These are phyloP conservation scores for Fusarium chlamydosporum DNA, from an alignment of 2,329 filamentous ascomycete genomes.

Conservation along the genomic window DNA sequence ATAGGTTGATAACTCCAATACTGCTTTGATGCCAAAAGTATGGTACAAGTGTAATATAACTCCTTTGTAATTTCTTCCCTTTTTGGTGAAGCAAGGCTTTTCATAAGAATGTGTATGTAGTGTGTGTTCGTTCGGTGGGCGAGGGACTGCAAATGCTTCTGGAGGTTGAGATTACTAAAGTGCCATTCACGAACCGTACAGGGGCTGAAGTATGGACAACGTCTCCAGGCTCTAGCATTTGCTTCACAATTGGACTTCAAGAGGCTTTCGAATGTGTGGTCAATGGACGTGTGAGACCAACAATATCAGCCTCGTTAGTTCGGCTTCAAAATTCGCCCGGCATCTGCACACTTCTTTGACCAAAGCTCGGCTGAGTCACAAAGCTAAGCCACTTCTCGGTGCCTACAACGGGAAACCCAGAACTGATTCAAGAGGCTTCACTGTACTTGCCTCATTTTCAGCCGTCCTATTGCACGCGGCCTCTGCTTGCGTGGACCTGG, in stretches of 20 bases:
- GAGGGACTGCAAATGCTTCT: neutral
- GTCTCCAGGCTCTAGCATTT: neutral
- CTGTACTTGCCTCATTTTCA: neutral
- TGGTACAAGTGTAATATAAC: neutral
- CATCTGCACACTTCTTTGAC: neutral
- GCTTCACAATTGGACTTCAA: neutral
- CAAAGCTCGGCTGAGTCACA: conserved; percentile 28
- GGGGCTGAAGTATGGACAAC: neutral
- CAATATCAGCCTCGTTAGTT: neutral
- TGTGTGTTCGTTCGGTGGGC: neutral
- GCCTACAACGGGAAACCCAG: conserved; percentile 1
- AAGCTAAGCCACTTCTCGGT: neutral
- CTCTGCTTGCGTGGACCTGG: neutral
- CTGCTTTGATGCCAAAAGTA: neutral
- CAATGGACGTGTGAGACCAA: neutral
- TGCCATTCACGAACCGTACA: neutral
- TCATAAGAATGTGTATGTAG: neutral
- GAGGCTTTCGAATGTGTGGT: neutral
- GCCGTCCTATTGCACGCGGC: neutral
- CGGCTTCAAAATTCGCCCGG: neutral
- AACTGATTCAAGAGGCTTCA: neutral
- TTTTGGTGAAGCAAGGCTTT: neutral
- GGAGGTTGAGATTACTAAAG: too few relatives aligned
- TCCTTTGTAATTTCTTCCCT: neutral
- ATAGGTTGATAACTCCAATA: neutral